phyloP scores from a whole-genome alignment of 2,329 filamentous ascomycete species.

The Nectriaceae sp. region DNA sequence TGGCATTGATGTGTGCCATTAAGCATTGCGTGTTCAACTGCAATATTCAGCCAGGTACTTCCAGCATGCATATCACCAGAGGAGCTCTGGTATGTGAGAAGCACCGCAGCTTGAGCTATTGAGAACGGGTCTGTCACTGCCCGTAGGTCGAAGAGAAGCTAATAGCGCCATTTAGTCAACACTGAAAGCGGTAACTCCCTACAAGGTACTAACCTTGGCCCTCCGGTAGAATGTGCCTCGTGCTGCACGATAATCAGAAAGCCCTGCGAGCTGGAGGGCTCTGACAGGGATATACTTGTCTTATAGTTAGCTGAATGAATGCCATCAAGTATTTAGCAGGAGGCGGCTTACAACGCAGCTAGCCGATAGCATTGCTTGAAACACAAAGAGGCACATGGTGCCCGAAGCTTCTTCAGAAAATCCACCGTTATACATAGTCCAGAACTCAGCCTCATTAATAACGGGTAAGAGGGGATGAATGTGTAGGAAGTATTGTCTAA shows the following conservation, averaged over 20 bases:
- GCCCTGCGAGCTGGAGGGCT: too few species aligned
- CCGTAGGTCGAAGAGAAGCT: too few species aligned
- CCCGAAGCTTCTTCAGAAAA: neutral
- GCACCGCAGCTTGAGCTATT: slow-evolving; percentile 6
- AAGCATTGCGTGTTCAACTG: too few species aligned
- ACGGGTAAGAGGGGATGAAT: slow-evolving; percentile 24
- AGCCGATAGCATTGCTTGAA: slow-evolving; percentile 21
- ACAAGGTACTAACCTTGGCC: too few species aligned
- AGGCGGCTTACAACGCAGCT: slow-evolving; percentile 17
- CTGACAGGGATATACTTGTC: too few species aligned
- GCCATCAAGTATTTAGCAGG: neutral
- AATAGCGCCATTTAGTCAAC: too few species aligned
- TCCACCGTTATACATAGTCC: slow-evolving; percentile 16
- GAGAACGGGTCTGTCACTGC: too few species aligned
- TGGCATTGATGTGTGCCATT: too few species aligned
- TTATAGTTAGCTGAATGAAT: too few species aligned
- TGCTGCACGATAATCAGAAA: neutral
- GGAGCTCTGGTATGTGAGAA: too few species aligned
- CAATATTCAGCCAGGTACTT: slow-evolving; percentile 5
- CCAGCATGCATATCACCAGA: too few species aligned
- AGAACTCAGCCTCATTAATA: slow-evolving; percentile 22
- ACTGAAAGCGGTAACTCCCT: too few species aligned
- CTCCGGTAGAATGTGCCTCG: slow-evolving; percentile 1
- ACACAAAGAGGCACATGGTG: slow-evolving; percentile 9
- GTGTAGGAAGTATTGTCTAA: slow-evolving; percentile 23